Evolutionary conservation across 1,139 yeast genomes (phyloP).

Genomic region (Sugiyamaella castrensis): DNA sequence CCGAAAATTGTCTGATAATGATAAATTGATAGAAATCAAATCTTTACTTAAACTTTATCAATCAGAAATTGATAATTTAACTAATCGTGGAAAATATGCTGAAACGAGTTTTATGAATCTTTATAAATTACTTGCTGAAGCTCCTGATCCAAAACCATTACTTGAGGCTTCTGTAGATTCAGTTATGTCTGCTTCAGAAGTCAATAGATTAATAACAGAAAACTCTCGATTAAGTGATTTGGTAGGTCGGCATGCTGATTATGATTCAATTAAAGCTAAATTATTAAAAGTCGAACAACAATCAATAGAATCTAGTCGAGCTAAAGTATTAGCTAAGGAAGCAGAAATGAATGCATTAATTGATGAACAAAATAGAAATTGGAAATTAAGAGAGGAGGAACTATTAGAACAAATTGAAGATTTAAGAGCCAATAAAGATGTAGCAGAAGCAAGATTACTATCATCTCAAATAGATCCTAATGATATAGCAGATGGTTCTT

Average conservation of each 20-base stretch:
- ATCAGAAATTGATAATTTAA: slow-evolving; percentile 77
- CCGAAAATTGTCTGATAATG: slow-evolving; percentile 63
- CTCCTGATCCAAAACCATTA: slow-evolving; percentile 89
- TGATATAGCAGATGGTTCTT: slow-evolving; percentile 19
- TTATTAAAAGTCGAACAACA: slow-evolving; percentile 50
- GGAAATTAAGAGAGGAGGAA: slow-evolving; percentile 48
- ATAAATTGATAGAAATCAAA: slow-evolving; percentile 65
- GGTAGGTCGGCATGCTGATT: slow-evolving; percentile 67
- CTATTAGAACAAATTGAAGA: slow-evolving; percentile 39
- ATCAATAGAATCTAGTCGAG: slow-evolving; percentile 32
- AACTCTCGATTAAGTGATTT: slow-evolving; percentile 57
- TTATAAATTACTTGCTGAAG: slow-evolving; percentile 76
- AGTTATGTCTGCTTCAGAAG: slow-evolving; percentile 57
- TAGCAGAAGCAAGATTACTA: slow-evolving; percentile 31
- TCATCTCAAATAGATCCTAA: slow-evolving; percentile 24
- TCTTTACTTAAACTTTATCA: slow-evolving; percentile 76
- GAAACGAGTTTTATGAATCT: slow-evolving; percentile 72
- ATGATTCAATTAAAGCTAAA: slow-evolving; percentile 67
- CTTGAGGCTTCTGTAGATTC: slow-evolving; percentile 70
- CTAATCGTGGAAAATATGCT: slow-evolving; percentile 70
- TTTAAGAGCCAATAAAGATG: slow-evolving; percentile 33
- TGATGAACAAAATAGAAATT: slow-evolving; percentile 43
- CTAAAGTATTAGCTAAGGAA: slow-evolving; percentile 39
- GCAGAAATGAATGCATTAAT: slow-evolving; percentile 40
- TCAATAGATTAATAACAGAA: slow-evolving; percentile 52